Conservation (phyloP, 1,139 yeast species). For the Entelexis sorbosivorans region DNA sequence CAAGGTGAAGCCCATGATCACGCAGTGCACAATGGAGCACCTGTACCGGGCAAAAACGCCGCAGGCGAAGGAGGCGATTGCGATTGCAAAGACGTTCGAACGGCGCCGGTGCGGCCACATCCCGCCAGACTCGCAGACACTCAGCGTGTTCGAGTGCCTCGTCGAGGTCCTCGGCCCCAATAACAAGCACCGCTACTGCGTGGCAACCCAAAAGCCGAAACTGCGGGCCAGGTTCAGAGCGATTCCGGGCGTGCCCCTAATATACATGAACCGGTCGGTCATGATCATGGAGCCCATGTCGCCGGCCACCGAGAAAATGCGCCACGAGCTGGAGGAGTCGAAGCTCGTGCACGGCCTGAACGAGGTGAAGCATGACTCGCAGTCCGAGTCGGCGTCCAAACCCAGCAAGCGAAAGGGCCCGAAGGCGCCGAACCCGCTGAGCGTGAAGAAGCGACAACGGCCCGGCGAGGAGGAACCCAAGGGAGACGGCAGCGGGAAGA, state of each 20-base stretch:
- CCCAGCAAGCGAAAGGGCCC: constrained; percentile 6
- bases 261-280: constrained; percentile 80
- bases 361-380: constrained; percentile 29
- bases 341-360: constrained; percentile 74
- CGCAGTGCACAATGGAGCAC: constrained; percentile 90
- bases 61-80: constrained; percentile 45
- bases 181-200: constrained; percentile 81
- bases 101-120: constrained; percentile 57
- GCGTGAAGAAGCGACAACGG: constrained; percentile 46
- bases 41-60: constrained; percentile 63
- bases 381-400: neutral
- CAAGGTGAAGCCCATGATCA: constrained; percentile 82
- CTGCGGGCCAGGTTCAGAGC: constrained; percentile 57
- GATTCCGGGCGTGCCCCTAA: constrained; percentile 81
- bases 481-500: constrained; percentile 11
- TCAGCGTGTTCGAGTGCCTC: constrained; percentile 66
- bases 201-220: constrained; percentile 69
- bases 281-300: constrained; percentile 94
- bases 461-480: constrained; percentile 9
- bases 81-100: constrained; percentile 69
- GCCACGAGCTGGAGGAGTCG: constrained; percentile 45
- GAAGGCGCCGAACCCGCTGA: constrained; percentile 34
- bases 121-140: constrained; percentile 34
- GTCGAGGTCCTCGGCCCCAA: constrained; percentile 53
- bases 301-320: constrained; percentile 50